These are phyloP conservation scores for Omphalea diandra DNA, from an alignment of 441 rosid species.

Conservation along the genomic window DNA sequence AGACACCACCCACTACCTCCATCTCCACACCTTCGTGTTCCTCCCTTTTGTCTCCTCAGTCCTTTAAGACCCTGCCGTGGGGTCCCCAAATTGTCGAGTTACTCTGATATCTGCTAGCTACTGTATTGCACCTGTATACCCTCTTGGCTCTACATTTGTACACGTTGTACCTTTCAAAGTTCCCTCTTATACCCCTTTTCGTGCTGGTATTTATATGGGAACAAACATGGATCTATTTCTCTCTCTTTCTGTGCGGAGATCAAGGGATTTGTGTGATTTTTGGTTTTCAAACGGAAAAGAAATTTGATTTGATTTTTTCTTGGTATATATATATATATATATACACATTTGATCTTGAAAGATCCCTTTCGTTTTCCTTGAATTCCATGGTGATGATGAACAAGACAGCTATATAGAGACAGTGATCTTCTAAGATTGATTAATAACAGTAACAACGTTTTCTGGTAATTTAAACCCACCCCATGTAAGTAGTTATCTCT, in stretches of 20 bases:
- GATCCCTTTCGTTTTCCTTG: conserved; percentile 8
- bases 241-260: neutral
- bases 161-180: neutral
- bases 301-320: too few relatives aligned
- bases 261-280: conserved; percentile 16
- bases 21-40: neutral
- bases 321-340: too few relatives aligned
- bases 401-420: neutral
- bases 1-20: neutral
- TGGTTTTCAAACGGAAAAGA: neutral
- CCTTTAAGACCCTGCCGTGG: neutral
- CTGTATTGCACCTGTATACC: neutral
- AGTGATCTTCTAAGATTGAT: neutral
- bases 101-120: too few relatives aligned
- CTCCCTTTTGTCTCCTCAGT: conserved; percentile 12
- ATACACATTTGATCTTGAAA: conserved; percentile 9
- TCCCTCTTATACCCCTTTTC: neutral
- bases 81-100: neutral
- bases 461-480: neutral
- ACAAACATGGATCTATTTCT: neutral
- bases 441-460: too few relatives aligned
- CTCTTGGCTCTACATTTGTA: neutral
- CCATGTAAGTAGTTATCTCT: neutral
- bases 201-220: neutral
- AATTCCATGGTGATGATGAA: neutral